Conservation (phyloP, 179 eudicot genomes). For the Pouteria campechiana region DNA sequence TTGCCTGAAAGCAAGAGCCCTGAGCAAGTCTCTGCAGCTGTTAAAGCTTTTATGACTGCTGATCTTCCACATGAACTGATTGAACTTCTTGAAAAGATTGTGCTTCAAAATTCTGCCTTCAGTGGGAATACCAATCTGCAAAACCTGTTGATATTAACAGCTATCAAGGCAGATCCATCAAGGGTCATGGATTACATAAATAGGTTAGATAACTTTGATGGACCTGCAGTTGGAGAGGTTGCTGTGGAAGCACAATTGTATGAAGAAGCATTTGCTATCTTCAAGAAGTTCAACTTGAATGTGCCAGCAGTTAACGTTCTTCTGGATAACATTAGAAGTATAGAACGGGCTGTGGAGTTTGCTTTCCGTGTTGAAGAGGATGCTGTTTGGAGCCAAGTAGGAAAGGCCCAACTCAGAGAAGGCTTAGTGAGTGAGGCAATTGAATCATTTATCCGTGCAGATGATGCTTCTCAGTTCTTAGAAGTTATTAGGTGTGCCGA, state of each 20-base stretch:
- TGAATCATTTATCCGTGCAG: conserved; percentile 91
- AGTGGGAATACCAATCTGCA: conserved; percentile 88
- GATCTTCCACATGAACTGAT: conserved; percentile 88
- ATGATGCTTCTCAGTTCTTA: conserved; percentile 77
- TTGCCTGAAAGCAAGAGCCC: conserved; percentile 97
- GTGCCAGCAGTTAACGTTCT: conserved; percentile 81
- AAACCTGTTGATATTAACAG: conserved; percentile 81
- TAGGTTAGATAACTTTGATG: conserved; percentile 88
- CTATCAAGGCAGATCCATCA: conserved; percentile 90
- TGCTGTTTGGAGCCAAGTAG: conserved; percentile 97
- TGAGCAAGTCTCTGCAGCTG: conserved; percentile 91
- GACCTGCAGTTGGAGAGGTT: conserved; percentile 96
- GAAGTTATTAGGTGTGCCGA: conserved; percentile 81
- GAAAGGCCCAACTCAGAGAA: conserved; percentile 79
- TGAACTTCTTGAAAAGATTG: conserved; percentile 88
- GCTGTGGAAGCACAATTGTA: conserved; percentile 87
- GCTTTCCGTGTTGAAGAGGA: conserved; percentile 97
- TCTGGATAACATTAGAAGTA: conserved; percentile 51
- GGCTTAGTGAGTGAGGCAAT: conserved; percentile 93
- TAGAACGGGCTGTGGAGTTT: conserved; percentile 89
- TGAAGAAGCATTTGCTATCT: conserved; percentile 88
- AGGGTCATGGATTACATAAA: conserved; percentile 89
- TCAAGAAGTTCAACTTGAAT: conserved; percentile 88
- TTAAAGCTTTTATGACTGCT: conserved; percentile 91
- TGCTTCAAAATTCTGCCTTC: conserved; percentile 87